Percentiles rank a stretch among this genome's conserved stretches.
phyloP scores from a whole-genome alignment of 106 monocot genomes.

The Allium fistulosum region DNA sequence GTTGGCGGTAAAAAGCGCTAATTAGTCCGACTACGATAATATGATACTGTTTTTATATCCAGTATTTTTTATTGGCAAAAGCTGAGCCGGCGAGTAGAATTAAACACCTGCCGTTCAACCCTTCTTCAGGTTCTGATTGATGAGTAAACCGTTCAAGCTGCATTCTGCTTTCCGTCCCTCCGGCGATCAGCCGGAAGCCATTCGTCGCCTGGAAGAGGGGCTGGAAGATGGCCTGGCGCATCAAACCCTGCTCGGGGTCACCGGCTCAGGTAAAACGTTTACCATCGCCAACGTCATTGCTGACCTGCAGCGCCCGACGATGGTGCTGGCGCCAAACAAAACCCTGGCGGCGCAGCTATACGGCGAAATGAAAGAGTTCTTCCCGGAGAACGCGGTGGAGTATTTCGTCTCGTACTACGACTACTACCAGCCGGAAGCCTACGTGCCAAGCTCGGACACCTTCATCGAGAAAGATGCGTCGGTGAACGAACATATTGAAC shows the following conservation, averaged over 20 bases:
- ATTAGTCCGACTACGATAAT: no score
- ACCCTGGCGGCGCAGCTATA: neutral
- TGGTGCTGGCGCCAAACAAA: neutral
- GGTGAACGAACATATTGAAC: neutral
- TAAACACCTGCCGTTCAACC: no score
- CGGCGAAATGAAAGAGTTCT: neutral
- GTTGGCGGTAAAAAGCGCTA: no score
- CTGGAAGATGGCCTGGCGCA: neutral
- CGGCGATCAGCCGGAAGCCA: neutral
- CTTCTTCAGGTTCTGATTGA: no score
- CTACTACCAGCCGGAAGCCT: neutral
- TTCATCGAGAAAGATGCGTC: neutral
- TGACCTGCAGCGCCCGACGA: neutral
- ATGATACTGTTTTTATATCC: no score
- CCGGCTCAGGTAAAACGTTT: no score
- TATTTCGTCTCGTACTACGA: conserved; percentile 3
- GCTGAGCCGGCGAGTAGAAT: no score
- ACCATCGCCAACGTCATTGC: neutral
- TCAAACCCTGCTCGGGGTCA: neutral
- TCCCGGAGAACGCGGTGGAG: neutral
- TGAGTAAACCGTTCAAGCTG: no score
- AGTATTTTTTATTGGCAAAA: no score
- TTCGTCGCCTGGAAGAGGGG: neutral
- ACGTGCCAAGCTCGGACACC: neutral
- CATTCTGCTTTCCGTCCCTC: no score